Evolutionary conservation across 495 filamentous ascomycete species (phyloP), one percentile per base, ranked within the genome.

Genomic region (Penicillium arizonense): DNA sequence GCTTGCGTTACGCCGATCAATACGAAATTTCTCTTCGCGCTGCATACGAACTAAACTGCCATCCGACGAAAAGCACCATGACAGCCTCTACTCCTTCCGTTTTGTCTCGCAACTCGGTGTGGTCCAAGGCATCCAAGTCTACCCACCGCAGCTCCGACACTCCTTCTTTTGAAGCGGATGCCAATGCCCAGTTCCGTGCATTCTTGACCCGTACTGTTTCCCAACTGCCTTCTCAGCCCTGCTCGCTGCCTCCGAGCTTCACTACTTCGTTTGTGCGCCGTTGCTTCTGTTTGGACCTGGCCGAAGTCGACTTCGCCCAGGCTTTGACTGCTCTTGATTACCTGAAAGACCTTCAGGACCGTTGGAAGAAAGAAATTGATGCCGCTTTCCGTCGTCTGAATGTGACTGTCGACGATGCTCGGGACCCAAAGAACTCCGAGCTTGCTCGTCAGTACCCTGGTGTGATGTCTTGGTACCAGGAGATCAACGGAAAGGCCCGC

Each of bases 11-110:
- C 63, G 83, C 85, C 8, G 77, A 74, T 51, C 77, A 75, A 30
- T 88, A 88, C 61, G 87, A 89, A 58, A 84, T 90, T 36, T 87
- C 87, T 13, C 75, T 90, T 18, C 81, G 86, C 45, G 87, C 82
- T 50, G 88, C 89, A 77, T 90, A 90, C 65, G 79, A 77, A 12
- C 74, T 90, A 65, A 90, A 90, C 60, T 85, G 79, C 53, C 75
- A 81, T 36, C 75, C 81, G 5, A 73, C 49, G 61, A 78, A 67
- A 69, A 73, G 43, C 51, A 61, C 72, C 53, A 43, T 68, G 46
- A 41, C 75, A 55, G 39, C 50, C 61, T 32, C 48, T 54, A 67
- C 58, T 50, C 62, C 52, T 62, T 77, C 58, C 47, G 9, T 50
- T 6, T 36, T 50, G 6, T 26, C 40, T n/a, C 45, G 45, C 32